Percentiles rank a stretch among this genome's conserved stretches.
These are phyloP conservation scores for Chamaecyparis obtusa DNA, from an alignment of 75 land plant species.

Conservation along the genomic window DNA sequence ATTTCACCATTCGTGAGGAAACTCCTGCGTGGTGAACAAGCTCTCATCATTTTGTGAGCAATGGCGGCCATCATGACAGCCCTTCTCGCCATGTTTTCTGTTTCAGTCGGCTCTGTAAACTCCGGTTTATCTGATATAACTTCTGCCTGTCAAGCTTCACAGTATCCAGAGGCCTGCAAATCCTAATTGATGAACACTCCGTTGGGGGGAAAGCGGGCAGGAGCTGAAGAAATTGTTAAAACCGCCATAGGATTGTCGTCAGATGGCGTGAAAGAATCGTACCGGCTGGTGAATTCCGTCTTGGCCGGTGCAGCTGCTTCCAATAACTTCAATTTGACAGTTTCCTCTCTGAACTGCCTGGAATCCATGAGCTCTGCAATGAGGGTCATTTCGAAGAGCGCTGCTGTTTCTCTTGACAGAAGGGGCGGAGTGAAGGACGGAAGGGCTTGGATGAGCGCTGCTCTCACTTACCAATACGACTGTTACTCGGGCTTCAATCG, in stretches of 20 bases:
- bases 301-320: neutral
- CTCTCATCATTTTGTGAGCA: neutral
- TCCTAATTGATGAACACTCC: neutral
- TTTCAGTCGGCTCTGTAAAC: neutral
- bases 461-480: slow-evolving; percentile 49
- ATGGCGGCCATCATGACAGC: neutral
- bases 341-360: slow-evolving; percentile 33
- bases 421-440: too few relatives aligned
- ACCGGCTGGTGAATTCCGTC: slow-evolving; percentile 10
- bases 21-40: too few relatives aligned
- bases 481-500: slow-evolving; percentile 51
- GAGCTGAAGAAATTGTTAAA: neutral
- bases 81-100: neutral
- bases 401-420: neutral
- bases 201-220: neutral
- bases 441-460: slow-evolving; percentile 62
- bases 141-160: slow-evolving; percentile 3
- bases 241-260: neutral
- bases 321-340: slow-evolving; percentile 24
- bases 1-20: too few relatives aligned
- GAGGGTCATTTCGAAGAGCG: slow-evolving; percentile 12
- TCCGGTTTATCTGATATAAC: neutral
- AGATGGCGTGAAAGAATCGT: neutral
- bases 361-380: slow-evolving; percentile 19
- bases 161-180: neutral